phyloP scores from a whole-genome alignment of 2,329 filamentous ascomycete genomes.

The Albifimbria verrucaria region DNA sequence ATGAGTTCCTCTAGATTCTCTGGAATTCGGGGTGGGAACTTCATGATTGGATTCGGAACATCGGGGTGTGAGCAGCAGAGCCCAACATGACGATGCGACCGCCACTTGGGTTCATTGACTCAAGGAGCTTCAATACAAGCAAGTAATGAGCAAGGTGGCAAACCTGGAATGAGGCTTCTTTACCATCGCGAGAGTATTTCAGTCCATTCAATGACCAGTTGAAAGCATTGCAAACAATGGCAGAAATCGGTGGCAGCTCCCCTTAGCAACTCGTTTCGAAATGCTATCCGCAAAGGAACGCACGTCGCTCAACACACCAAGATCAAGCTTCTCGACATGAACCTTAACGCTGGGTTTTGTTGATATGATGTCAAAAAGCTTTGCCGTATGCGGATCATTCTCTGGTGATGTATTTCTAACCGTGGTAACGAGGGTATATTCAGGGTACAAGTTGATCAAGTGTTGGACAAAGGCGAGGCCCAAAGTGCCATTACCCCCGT shows the following conservation, averaged over 20 bases:
- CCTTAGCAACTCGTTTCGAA: not conserved
- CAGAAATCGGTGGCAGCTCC: constrained; percentile 11
- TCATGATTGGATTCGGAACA: not conserved
- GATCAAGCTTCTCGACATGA: constrained; percentile 13
- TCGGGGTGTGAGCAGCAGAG: not conserved
- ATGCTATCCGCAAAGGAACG: constrained; percentile 7
- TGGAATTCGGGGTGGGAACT: not conserved
- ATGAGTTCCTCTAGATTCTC: not conserved
- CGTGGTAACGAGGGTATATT: constrained; percentile 25
- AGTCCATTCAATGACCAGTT: constrained; percentile 10
- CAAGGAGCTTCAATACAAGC: constrained; percentile 15
- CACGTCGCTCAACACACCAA: constrained; percentile 7
- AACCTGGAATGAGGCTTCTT: constrained; percentile 17
- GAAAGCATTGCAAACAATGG: constrained; percentile 18
- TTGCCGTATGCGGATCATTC: constrained; percentile 24
- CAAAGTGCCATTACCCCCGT: constrained; percentile 36
- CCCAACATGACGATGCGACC: not conserved
- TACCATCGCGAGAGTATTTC: constrained; percentile 9
- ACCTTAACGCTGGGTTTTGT: not conserved
- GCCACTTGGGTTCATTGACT: not conserved
- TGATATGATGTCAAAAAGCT: constrained; percentile 18
- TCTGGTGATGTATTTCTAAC: constrained; percentile 25
- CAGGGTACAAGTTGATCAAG: constrained; percentile 11
- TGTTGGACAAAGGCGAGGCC: constrained; percentile 11
- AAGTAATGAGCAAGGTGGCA: constrained; percentile 16